Base-by-base conservation (phyloP, 331 rosid genomes). In the Rhamnella rubrinervis region DNA sequence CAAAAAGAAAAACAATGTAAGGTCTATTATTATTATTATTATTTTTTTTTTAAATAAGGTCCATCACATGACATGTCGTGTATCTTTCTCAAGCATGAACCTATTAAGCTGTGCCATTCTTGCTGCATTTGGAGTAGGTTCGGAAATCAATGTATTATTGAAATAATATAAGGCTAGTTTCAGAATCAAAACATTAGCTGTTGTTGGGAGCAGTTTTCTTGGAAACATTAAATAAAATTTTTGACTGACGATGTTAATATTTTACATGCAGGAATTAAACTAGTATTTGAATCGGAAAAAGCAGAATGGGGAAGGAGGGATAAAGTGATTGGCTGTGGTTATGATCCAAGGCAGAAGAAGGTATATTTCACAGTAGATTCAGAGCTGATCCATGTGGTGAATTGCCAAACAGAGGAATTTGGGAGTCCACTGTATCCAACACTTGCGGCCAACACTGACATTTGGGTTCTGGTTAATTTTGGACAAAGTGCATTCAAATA, bases 361-460 rank as follows among this genome's bases (percentile, higher is more conserved):
- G 97, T 95, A 20, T 91, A 82, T 83, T 93, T 91, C 95, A 93
- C 98, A 6, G 75, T 88, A 56, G 98, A 93, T 71, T 91, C 98
- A 10, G 88, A 91, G 71, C 70, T 93, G 28, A 84, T 88, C 31
- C 98, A 91, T 41, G 82, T 88, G 2, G 61, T 93, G 20, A 78
- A 89, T 67, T 84, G 97, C 73, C 86, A 85, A 26, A 55, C 97
- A 2, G 86, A 91, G 78, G 97, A 84, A 74, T 93, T 87, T 44
- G 87, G 96, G 59, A 58, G 85, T 39, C 97, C 99, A 0, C 72
- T 95, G 0, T 95, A 87, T 75, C 97, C 97, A 63, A 87, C 81
- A 0, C 59, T 95, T 46, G 96, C 96, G 15, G 89, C 93, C 56
- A 91, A 83, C 67, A 72, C 67, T 2, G 92, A 95, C 66, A 81